Evolutionary conservation across 768 basidiomycete species (phyloP).

Genomic region (Mycena galopus): DNA sequence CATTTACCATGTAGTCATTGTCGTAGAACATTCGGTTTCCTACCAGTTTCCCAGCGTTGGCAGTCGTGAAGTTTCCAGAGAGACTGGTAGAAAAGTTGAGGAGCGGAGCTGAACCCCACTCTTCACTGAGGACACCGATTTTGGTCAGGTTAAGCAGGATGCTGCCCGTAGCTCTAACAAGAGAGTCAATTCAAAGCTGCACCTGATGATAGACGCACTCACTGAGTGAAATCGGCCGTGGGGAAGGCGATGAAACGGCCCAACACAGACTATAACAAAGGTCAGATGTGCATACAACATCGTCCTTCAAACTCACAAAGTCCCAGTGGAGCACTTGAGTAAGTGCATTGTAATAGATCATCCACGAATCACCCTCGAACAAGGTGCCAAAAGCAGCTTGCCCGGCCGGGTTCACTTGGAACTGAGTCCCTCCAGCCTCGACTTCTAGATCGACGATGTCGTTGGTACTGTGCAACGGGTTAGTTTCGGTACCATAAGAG

Average conservation of each 20-base stretch:
- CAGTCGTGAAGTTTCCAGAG: constrained; percentile 51
- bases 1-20: constrained; percentile 75
- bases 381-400: constrained; percentile 66
- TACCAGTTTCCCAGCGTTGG: constrained; percentile 65
- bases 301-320: constrained; percentile 58
- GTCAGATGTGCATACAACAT: constrained; percentile 6
- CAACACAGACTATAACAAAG: constrained; percentile 62
- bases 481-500: neutral
- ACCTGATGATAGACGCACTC: constrained; percentile 26
- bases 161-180: constrained; percentile 64
- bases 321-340: constrained; percentile 79
- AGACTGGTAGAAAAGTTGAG: constrained; percentile 55
- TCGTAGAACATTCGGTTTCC: constrained; percentile 77
- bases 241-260: constrained; percentile 80
- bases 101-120: constrained; percentile 63
- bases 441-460: constrained; percentile 74
- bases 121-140: constrained; percentile 61
- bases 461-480: constrained; percentile 59
- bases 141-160: constrained; percentile 70
- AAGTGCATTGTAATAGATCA: constrained; percentile 72
- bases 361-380: constrained; percentile 75
- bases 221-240: constrained; percentile 59
- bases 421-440: constrained; percentile 70
- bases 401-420: constrained; percentile 58
- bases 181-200: neutral